Evolutionary conservation across 2,329 filamentous ascomycete species (phyloP), one percentile per base, ranked within the genome.

Genomic region (Thielaviopsis ethacetica): DNA sequence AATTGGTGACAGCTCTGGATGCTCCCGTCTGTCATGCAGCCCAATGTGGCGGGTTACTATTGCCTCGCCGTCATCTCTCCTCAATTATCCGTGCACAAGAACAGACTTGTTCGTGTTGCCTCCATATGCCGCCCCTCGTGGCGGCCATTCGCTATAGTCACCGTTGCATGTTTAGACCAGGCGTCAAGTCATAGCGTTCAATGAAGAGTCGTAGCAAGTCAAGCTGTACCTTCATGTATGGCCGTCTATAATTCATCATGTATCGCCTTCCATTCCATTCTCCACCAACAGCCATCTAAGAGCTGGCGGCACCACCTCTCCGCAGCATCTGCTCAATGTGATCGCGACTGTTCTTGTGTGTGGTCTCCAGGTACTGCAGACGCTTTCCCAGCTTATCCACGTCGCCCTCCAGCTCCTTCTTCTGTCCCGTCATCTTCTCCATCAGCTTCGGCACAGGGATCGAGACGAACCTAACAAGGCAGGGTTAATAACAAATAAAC

Each of bases 281-380:
- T n/a, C n/a, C 17, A n/a, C 9, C 9, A 21, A 21, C 44, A 21
- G n/a, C n/a, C 30, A 34, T 12, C 17, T 49, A 49, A 6, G 44
- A 17, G n/a, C 44, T 49, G 26, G 21, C 41, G 38, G 38, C 59
- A 19, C 60, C 59, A 15, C 60, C 60, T 38, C 60, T 81, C 80
- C 67, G 65, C 27, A 97, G 79, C 68, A 97, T 91, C 71, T 90
- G 86, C 69, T 95, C 86, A 65, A 97, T 85, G 68, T 95, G 89
- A 64, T 91, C 84, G 65, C 86, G 84, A 71, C 90, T 95, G 68
- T 97, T 98, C 75, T 94, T 90, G 69, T 89, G 86, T 55, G 93
- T 97, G 60, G 89, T 95, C 75, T 97, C 91, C 52, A 97, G 77
- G 68, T 96, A 97, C 65, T 91, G 82, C 66, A 96, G 76, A 71